phyloP scores from a whole-genome alignment of 1,284 basidiomycete species.

The Neolentinus lepideus region DNA sequence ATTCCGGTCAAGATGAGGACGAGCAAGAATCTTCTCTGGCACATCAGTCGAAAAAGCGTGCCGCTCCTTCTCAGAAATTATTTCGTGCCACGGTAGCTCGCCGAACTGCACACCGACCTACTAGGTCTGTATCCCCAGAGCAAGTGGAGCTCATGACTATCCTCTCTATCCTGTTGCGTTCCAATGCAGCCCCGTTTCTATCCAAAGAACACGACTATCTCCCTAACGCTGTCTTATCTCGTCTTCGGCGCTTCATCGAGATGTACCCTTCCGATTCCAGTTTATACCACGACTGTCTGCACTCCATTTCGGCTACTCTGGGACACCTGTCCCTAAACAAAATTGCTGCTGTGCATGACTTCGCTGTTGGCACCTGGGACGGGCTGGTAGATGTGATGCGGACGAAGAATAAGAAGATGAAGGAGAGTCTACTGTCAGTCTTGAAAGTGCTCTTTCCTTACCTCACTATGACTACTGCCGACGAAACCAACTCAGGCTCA shows the following conservation, averaged over 20 bases:
- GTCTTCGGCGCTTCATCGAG: slow-evolving; percentile 61
- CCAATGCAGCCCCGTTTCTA: slow-evolving; percentile 50
- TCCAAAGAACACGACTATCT: slow-evolving; percentile 29
- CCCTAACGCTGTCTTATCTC: slow-evolving; percentile 49
- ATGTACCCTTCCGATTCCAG: slow-evolving; percentile 64
- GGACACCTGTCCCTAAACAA: slow-evolving; percentile 70
- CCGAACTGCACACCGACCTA: slow-evolving; percentile 7
- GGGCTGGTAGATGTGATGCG: slow-evolving; percentile 66
- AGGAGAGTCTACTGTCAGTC: slow-evolving; percentile 62
- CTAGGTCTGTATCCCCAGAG: slow-evolving; percentile 40
- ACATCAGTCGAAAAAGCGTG: slow-evolving; percentile 27
- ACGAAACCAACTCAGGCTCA: not conserved
- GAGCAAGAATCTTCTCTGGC: slow-evolving; percentile 16
- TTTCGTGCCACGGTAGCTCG: slow-evolving; percentile 8
- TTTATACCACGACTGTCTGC: slow-evolving; percentile 68
- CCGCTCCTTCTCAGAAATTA: slow-evolving; percentile 13
- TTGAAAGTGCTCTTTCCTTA: slow-evolving; percentile 70
- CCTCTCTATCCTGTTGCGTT: slow-evolving; percentile 58
- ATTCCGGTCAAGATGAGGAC: slow-evolving; percentile 22
- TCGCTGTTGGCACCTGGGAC: slow-evolving; percentile 59
- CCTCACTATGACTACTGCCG: slow-evolving; percentile 27
- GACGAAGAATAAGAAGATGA: slow-evolving; percentile 63
- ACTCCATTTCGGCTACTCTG: slow-evolving; percentile 61
- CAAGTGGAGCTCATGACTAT: slow-evolving; percentile 69
- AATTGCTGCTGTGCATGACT: slow-evolving; percentile 45